Conservation (phyloP, 2,329 filamentous ascomycete genomes). For the Aspergillus intermedius region DNA sequence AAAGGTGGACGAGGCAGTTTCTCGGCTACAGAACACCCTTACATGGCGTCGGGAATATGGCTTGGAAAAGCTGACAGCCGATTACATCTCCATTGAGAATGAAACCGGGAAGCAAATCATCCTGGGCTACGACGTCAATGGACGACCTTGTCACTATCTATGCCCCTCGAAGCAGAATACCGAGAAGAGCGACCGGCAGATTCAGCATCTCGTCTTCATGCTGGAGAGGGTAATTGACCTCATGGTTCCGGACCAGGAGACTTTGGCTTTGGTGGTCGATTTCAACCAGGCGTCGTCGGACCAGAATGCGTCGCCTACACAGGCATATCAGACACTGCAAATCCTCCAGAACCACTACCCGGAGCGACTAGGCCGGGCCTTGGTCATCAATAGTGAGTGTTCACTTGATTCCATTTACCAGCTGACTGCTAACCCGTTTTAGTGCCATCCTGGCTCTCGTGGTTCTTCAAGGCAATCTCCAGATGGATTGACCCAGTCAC, state of each 20-base stretch:
- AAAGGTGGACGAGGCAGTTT: constrained; percentile 60
- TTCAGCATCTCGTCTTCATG: constrained; percentile 95
- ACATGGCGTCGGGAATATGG: constrained; percentile 89
- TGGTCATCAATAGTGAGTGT: constrained; percentile 75
- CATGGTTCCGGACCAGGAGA: constrained; percentile 82
- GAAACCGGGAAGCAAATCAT: constrained; percentile 94
- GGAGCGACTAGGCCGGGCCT: constrained; percentile 77
- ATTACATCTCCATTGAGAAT: constrained; percentile 89
- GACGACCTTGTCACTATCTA: constrained; percentile 84
- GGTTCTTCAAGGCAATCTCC: constrained; percentile 93
- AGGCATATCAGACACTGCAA: constrained; percentile 75
- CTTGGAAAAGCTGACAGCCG: constrained; percentile 63
- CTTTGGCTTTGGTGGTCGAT: constrained; percentile 78
- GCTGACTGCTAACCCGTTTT: constrained; percentile 2
- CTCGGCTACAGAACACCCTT: constrained; percentile 73
- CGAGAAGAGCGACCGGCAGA: constrained; percentile 73
- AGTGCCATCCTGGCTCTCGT: constrained; percentile 87
- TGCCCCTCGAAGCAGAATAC: constrained; percentile 91
- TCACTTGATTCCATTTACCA: background rate
- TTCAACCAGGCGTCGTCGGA: constrained; percentile 74
- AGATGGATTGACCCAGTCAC: constrained; percentile 96
- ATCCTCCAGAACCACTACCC: constrained; percentile 96
- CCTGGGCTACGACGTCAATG: constrained; percentile 77
- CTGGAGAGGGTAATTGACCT: constrained; percentile 82
- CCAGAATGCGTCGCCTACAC: constrained; percentile 67